phyloP scores from a whole-genome alignment of 2,329 filamentous ascomycete genomes.

The Trichophyton benhamiae region DNA sequence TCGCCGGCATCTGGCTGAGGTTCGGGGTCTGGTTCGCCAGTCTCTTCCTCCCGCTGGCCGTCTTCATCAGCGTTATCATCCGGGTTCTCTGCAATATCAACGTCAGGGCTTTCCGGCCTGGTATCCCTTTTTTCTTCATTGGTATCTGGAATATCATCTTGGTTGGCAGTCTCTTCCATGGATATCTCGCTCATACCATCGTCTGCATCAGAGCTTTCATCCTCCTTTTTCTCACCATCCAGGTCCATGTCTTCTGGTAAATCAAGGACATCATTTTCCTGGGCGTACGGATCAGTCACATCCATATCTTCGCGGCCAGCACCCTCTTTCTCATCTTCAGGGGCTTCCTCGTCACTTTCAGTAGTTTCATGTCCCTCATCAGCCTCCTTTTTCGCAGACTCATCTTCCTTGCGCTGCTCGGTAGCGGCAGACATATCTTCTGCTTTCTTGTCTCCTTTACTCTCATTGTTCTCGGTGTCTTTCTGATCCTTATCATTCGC shows the following conservation, averaged over 20 bases:
- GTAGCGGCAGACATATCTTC: conserved; percentile 52
- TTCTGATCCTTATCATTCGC: conserved; percentile 50
- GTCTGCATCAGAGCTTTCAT: conserved; percentile 40
- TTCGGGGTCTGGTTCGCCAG: conserved; percentile 22
- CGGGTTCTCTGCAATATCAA: conserved; percentile 13
- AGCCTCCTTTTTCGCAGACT: conserved; percentile 49
- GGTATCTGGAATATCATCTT: conserved; percentile 19
- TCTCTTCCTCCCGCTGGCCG: conserved; percentile 35
- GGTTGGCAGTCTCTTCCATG: conserved; percentile 28
- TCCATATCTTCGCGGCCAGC: conserved; percentile 52
- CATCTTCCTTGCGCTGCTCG: conserved; percentile 40
- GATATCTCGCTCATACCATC: conserved; percentile 39
- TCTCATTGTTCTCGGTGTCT: conserved; percentile 60
- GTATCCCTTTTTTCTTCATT: conserved; percentile 20
- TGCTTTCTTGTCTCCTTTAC: conserved; percentile 38
- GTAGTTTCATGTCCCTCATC: conserved; percentile 26
- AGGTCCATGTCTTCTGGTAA: conserved; percentile 81
- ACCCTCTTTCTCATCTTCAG: conserved; percentile 49
- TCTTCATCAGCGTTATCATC: conserved; percentile 32
- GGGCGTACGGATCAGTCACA: conserved; percentile 59
- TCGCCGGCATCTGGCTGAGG: conserved; percentile 34
- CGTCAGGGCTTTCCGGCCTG: conserved; percentile 18
- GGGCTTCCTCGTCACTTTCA: conserved; percentile 30
- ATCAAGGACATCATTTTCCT: conserved; percentile 71
- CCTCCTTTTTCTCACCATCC: conserved; percentile 49